Base-by-base conservation (phyloP, 768 basidiomycete species). In the Boletus coccyginus region DNA sequence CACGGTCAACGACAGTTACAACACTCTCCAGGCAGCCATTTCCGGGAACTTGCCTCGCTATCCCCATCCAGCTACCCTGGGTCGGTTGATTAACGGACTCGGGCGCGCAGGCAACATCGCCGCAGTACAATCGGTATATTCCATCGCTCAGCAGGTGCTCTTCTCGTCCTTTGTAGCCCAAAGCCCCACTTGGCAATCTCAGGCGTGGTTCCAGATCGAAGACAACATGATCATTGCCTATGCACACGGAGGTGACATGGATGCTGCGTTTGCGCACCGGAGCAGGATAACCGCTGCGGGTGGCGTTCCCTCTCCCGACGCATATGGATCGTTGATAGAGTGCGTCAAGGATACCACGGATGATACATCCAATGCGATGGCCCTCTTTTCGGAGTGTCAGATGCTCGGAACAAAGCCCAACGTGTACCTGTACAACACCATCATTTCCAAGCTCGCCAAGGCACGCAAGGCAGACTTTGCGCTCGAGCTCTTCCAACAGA, bases 271-370 rank as follows among this genome's bases (percentile, higher is more conserved):
- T 67, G 75, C 86, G 6, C 91, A 98, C 70, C 85, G 94, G 19
- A 66, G 75, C 19, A 81, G 92, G 44, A 85, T 99, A 35, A 76
- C 96, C 19, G 81, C 88, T 50, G 82, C 87, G 19, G 90, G 91
- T 0, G 80, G 84, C 13, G 80, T 85, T 3, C 95, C 95, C 7
- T 86, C 83, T 0, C 88, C 94, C 1, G 93, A 98, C 54, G 89
- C 94, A 0, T 99, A 98, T 66, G 96, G 91, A 7, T 89, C 91
- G 6, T 79, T 98, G 64, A 94, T 99, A 59, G 81, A 87, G 41
- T 80, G 83, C 58, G 84, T 92, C 63, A 92, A 90, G 73, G 94
- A 98, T 61, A 97, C 96, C 21, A 98, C 97, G 12, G 96, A 98
- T 71, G 96, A 98, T 64, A 88, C 94, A 0, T 81, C 86, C 4